phyloP scores from a whole-genome alignment of 768 basidiomycete genomes.

The Auricularia heimuer region DNA sequence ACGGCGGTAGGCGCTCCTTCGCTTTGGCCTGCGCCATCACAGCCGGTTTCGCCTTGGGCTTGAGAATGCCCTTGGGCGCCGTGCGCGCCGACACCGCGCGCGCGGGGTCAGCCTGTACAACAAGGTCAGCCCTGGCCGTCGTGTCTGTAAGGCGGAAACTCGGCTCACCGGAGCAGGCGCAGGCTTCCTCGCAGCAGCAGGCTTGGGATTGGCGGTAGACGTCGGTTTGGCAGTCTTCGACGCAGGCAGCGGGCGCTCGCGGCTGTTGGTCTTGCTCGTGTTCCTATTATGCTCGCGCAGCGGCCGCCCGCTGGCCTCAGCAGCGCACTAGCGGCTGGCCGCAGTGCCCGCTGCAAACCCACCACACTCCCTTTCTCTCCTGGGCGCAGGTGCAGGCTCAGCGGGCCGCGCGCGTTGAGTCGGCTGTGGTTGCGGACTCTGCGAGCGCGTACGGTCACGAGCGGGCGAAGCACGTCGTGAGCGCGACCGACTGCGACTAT shows the following conservation, averaged over 20 bases:
- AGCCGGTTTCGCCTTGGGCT: neutral
- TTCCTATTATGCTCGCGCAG: neutral
- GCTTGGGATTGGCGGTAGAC: too few species aligned
- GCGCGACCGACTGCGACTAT: too few species aligned
- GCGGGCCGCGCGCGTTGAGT: neutral
- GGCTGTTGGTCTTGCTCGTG: neutral
- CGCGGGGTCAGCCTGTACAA: neutral
- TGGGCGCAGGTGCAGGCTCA: too few species aligned
- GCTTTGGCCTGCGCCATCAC: neutral
- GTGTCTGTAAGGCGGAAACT: too few species aligned
- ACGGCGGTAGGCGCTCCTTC: neutral
- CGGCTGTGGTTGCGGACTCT: neutral
- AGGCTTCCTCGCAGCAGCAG: neutral
- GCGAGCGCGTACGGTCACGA: neutral
- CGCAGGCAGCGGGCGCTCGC: neutral
- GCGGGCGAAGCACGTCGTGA: neutral
- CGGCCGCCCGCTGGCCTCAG: neutral
- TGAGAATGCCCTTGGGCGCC: neutral
- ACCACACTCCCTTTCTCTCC: neutral
- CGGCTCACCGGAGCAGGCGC: neutral
- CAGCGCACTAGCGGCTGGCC: neutral
- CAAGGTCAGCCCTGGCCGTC: too few species aligned
- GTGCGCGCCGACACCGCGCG: neutral
- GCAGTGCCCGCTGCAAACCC: neutral
- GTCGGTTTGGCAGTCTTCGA: neutral